phyloP scores from a whole-genome alignment of 2,329 filamentous ascomycete species.

The Coniella lustricola region DNA sequence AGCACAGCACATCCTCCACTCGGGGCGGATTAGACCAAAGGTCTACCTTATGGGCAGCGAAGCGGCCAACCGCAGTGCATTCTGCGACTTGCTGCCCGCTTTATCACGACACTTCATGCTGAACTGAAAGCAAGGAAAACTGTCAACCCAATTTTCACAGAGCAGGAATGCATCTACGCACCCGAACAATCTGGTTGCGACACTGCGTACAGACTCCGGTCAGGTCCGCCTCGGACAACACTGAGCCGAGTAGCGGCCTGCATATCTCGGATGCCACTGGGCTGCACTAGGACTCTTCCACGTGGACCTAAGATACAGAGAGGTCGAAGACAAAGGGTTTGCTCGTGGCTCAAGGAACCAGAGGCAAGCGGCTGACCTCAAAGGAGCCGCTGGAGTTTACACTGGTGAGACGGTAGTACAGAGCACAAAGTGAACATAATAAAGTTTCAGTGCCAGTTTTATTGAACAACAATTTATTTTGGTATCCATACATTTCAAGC shows the following conservation, averaged over 20 bases:
- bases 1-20: constrained; percentile 19
- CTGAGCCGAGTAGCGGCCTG: too few relatives aligned
- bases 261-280: too few relatives aligned
- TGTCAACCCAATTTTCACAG: too few relatives aligned
- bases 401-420: constrained; percentile 6
- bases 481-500: not conserved
- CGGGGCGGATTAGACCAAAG: not conserved
- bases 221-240: too few relatives aligned
- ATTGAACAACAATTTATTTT: not conserved
- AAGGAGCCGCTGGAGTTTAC: constrained; percentile 3
- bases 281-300: not conserved
- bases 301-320: constrained; percentile 7
- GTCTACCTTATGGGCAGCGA: not conserved
- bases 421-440: constrained; percentile 6
- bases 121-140: not conserved
- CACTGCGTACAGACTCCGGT: too few relatives aligned
- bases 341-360: constrained; percentile 10
- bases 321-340: not conserved
- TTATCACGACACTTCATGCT: constrained; percentile 4
- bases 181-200: too few relatives aligned
- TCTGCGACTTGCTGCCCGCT: not conserved
- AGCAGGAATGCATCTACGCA: too few relatives aligned
- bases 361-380: not conserved
- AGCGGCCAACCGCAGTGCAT: not conserved
- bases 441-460: too few relatives aligned